Evolutionary conservation across 2,329 filamentous ascomycete genomes (phyloP).

Genomic region (Trichoderma sp.): DNA sequence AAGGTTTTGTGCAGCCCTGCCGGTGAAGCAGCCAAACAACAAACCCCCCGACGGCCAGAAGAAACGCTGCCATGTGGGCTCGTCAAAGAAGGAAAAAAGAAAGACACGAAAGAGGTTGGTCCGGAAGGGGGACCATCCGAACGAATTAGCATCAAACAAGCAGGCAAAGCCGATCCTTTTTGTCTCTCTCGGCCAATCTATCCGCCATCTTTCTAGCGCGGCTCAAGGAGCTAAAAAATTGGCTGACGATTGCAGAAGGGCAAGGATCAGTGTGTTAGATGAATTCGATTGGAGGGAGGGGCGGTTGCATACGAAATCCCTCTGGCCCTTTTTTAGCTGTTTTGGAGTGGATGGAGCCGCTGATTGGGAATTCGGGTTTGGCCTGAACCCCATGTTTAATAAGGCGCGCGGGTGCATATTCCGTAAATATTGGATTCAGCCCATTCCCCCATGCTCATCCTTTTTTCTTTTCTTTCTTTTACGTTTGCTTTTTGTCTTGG

Average conservation of each 20-base stretch:
- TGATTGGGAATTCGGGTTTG: constrained; percentile 22
- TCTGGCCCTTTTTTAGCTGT: background rate
- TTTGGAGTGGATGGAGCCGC: constrained; percentile 6
- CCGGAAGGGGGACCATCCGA: background rate
- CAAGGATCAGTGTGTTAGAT: background rate
- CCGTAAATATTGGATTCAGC: constrained; percentile 14
- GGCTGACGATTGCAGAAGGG: background rate
- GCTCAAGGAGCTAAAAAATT: background rate
- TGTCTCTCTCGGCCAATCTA: background rate
- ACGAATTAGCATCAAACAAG: background rate
- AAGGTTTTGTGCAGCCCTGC: constrained; percentile 9
- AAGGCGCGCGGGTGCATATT: background rate
- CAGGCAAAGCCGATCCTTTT: no score
- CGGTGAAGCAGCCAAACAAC: background rate
- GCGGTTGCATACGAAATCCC: background rate
- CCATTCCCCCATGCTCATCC: background rate
- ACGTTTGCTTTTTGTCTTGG: background rate
- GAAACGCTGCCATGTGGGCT: constrained; percentile 20
- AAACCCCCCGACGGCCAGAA: background rate
- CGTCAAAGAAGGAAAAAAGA: background rate
- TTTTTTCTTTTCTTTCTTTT: background rate
- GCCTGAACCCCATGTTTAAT: constrained; percentile 15
- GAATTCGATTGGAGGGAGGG: background rate
- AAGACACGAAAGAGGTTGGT: background rate
- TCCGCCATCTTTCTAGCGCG: background rate